These are phyloP conservation scores for Kewa caespitosa DNA, from an alignment of 179 eudicot species.

Conservation along the genomic window DNA sequence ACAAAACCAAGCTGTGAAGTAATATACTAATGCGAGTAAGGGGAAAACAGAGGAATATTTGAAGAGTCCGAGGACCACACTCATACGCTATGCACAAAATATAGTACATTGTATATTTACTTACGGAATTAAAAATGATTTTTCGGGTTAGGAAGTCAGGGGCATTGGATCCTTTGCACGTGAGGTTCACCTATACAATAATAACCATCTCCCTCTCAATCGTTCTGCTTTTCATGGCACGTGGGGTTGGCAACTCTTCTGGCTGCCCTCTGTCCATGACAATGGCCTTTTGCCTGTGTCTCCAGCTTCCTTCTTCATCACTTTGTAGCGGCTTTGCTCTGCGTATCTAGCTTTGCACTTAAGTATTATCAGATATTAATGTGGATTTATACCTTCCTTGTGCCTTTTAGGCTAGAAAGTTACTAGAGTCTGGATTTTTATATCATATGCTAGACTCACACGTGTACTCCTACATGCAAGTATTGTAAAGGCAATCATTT, in stretches of 20 bases:
- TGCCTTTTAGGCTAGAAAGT: conserved; percentile 18
- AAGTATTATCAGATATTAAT: conserved; percentile 8
- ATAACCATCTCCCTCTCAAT: conserved; percentile 3
- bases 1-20: conserved; percentile 10
- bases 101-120: background rate
- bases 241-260: conserved; percentile 44
- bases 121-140: conserved; percentile 15
- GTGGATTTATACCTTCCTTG: conserved; percentile 25
- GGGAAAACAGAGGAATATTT: conserved; percentile 31
- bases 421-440: conserved; percentile 23
- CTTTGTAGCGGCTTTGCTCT: conserved; percentile 22
- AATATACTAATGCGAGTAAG: background rate
- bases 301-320: background rate
- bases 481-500: background rate
- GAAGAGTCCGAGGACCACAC: conserved; percentile 42
- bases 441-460: conserved; percentile 22
- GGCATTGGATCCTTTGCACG: conserved; percentile 72
- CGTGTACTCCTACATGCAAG: conserved; percentile 25
- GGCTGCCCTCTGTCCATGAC: conserved; percentile 18
- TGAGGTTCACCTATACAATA: conserved; percentile 46
- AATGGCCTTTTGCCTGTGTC: conserved; percentile 25
- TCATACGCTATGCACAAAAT: conserved; percentile 11
- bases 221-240: conserved; percentile 41
- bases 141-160: conserved; percentile 27
- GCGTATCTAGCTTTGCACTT: conserved; percentile 19